Evolutionary conservation across 2,329 filamentous ascomycete species (phyloP).

Genomic region (Claviceps sorghi): DNA sequence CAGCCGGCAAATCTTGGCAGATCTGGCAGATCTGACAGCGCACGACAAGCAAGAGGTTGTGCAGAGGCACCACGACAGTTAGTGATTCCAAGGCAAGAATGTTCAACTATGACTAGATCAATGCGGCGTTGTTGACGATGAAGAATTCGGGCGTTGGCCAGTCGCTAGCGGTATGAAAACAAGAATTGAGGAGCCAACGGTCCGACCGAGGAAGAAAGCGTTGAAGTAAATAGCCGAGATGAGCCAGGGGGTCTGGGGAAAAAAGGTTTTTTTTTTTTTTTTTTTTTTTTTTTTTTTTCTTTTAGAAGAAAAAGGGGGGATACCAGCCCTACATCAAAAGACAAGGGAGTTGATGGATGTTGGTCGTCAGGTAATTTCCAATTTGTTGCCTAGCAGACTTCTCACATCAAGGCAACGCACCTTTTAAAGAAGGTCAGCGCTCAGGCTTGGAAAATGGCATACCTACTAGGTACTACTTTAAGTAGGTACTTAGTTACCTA

Average conservation of each 20-base stretch:
- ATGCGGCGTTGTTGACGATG: neutral
- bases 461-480: too few species aligned
- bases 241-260: neutral
- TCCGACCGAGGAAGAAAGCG: neutral
- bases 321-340: too few species aligned
- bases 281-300: neutral
- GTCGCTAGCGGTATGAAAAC: neutral
- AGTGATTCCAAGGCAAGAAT: neutral
- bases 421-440: too few species aligned
- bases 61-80: too few species aligned
- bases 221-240: neutral
- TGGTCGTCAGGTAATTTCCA: too few species aligned
- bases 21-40: neutral
- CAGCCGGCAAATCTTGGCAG: neutral
- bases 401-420: too few species aligned
- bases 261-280: too few species aligned
- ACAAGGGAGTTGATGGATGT: too few species aligned
- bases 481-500: too few species aligned
- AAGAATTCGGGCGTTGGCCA: neutral
- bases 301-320: neutral
- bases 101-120: neutral
- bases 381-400: too few species aligned
- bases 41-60: neutral
- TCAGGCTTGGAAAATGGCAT: too few species aligned
- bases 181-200: neutral